Evolutionary conservation across 495 filamentous ascomycete species (phyloP).

Genomic region (Trichoderma parareesei): DNA sequence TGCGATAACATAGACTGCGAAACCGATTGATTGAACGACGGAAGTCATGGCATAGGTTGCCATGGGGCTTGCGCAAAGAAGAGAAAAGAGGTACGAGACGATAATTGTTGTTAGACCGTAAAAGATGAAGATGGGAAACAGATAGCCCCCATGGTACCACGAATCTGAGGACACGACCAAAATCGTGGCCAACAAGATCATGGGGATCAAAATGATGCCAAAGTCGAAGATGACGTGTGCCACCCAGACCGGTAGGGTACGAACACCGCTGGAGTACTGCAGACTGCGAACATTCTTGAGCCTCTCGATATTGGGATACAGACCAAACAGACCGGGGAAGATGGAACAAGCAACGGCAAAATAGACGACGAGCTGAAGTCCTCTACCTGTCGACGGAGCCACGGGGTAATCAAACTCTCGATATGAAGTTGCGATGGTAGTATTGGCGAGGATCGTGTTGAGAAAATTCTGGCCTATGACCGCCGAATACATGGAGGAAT

Average conservation of each 20-base stretch:
- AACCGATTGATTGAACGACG: conserved; percentile 55
- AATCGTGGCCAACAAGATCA: conserved; percentile 49
- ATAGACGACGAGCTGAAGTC: conserved; percentile 60
- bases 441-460: conserved; percentile 47
- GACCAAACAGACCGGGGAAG: conserved; percentile 66
- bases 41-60: conserved; percentile 65
- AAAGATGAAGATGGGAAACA: conserved; percentile 62
- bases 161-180: conserved; percentile 47
- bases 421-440: conserved; percentile 52
- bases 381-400: conserved; percentile 46
- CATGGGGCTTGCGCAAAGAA: conserved; percentile 59
- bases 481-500: conserved; percentile 36
- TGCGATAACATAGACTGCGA: conserved; percentile 62
- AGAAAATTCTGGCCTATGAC: conserved; percentile 58
- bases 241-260: conserved; percentile 56
- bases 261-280: conserved; percentile 69
- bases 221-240: conserved; percentile 69
- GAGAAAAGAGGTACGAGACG: conserved; percentile 60
- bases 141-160: conserved; percentile 60
- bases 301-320: conserved; percentile 68
- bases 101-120: conserved; percentile 61
- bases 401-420: conserved; percentile 58
- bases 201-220: conserved; percentile 49
- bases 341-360: conserved; percentile 60
- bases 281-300: conserved; percentile 61